A percentile compares a stretch with the other conserved stretches of the same genome.
phyloP scores from a whole-genome alignment of 805 yeast species.

The Yarrowia deformans region DNA sequence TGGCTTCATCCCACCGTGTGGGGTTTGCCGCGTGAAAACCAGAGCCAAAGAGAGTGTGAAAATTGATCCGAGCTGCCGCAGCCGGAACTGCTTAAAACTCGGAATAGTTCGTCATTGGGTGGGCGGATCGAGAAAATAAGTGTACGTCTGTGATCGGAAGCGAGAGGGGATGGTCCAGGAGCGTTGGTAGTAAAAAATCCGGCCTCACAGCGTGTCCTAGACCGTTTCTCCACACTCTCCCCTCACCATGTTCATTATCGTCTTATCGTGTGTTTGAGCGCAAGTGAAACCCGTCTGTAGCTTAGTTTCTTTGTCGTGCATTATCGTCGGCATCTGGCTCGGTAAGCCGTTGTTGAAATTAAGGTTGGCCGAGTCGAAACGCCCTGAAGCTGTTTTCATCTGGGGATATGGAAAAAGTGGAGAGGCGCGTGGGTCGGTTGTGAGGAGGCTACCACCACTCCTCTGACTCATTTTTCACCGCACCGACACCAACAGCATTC shows the following conservation, averaged over 20 bases:
- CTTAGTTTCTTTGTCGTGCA: conserved; percentile 36
- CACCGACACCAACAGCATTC: no score
- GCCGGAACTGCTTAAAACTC: background rate
- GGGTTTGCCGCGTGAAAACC: conserved; percentile 35
- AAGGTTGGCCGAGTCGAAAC: conserved; percentile 20
- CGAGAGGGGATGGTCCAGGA: background rate
- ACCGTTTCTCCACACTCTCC: background rate
- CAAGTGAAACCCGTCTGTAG: conserved; percentile 29
- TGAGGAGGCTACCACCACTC: background rate
- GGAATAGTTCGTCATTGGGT: conserved; percentile 2
- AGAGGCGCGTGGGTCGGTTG: background rate
- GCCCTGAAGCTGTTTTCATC: background rate
- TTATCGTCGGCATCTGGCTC: conserved; percentile 39
- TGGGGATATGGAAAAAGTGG: background rate
- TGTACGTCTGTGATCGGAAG: background rate
- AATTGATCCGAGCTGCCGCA: conserved; percentile 33
- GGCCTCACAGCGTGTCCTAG: no score
- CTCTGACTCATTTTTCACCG: background rate
- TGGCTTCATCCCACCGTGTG: conserved; percentile 33
- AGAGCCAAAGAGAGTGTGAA: conserved; percentile 24
- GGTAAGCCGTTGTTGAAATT: conserved; percentile 30
- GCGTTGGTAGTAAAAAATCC: background rate
- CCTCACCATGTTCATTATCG: conserved; percentile 4
- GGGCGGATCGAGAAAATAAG: background rate
- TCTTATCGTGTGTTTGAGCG: conserved; percentile 36